Conservation (phyloP, 2,329 filamentous ascomycete species). For the Ceratocystis diversiconidia region DNA sequence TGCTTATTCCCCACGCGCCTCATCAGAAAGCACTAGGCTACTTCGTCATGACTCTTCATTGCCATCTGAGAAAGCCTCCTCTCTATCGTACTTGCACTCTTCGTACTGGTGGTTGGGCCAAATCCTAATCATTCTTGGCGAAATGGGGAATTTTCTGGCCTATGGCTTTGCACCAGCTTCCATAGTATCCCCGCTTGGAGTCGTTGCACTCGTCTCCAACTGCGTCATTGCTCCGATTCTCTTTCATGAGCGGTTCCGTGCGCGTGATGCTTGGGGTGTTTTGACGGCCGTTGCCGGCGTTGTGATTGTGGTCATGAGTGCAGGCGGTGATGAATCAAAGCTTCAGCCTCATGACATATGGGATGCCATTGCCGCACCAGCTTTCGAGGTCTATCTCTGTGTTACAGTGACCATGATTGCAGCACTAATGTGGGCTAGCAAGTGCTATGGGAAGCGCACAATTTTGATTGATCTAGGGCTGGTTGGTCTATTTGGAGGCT, state of each 20-base stretch:
- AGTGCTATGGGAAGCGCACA: conserved; percentile 66
- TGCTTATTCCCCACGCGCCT: not conserved
- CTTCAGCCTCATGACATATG: conserved; percentile 82
- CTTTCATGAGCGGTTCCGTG: conserved; percentile 79
- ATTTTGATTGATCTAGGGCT: conserved; percentile 88
- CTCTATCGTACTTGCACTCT: conserved; percentile 69
- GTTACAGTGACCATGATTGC: conserved; percentile 62
- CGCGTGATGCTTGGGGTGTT: conserved; percentile 75
- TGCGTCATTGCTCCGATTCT: conserved; percentile 91
- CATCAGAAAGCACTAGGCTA: conserved; percentile 15
- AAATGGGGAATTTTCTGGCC: conserved; percentile 90
- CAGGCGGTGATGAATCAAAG: conserved; percentile 77
- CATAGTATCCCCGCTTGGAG: conserved; percentile 88
- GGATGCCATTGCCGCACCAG: conserved; percentile 72
- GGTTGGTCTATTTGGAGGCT: conserved; percentile 86
- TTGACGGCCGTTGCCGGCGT: conserved; percentile 75
- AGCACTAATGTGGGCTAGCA: conserved; percentile 67
- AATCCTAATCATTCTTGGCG: conserved; percentile 79
- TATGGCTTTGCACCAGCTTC: conserved; percentile 97
- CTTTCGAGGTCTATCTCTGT: conserved; percentile 80
- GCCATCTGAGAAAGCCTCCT: conserved; percentile 22
- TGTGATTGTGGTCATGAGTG: conserved; percentile 84
- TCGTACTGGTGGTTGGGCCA: conserved; percentile 97
- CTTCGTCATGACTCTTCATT: conserved; percentile 5
- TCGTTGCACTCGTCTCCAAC: conserved; percentile 93